Base-by-base conservation (phyloP, 768 basidiomycete genomes). In the Rhodosporidiobolus sp. region DNA sequence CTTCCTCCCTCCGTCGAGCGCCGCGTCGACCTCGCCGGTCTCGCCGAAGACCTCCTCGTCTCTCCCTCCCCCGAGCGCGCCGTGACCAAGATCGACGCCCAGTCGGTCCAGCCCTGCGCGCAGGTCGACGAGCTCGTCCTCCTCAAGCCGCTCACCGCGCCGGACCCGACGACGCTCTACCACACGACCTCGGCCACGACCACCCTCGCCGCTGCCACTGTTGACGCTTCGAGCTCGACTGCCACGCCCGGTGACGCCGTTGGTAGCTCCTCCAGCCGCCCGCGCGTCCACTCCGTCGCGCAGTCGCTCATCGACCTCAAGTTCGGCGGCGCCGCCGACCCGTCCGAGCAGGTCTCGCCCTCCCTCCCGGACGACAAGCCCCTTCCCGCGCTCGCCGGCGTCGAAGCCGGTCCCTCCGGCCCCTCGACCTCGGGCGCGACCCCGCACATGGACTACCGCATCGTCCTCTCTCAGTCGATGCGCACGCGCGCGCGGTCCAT, bases 361-460 rank as follows among this genome's bases (percentile, higher is more conserved):
- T 35, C 43, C 1, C 24, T 56, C 52, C 1, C 26, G 53, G 68
- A 63, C 26, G 43, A 56, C n/a, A 57, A 65, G 53, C 66, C 67
- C 3, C 68, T 64, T 63, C 48, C 50, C 28, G 6, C 30, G 5
- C 28, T 32, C 35, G 45, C 28, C 26, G n/a, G 24, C n/a, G 34
- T 32, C 20, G 35, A 46, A 16, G 54, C 38, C 17, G 2, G 50
- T 38, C 63, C n/a, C 34, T 16, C 26, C 64, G 1, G 30, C 19
- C n/a, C 46, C 22, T 50, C 61, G 5, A 28, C 53, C 19, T 52
- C 65, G 11, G 7, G 24, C 3, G 38, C 70, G 19, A 65, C 69
- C 14, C 77, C 77, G 16, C 77, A 77, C 62, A 68, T 73, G 65
- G 77, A 77, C 65, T 77, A 77, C 70, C 74, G 77, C 35, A 77